A percentile compares a stretch with the other conserved stretches of the same genome.
These are phyloP conservation scores for Medicago truncatula DNA, from an alignment of 306 rosid species.

Conservation along the genomic window MtrunA17r5.0-ANR NC_053042.1:54816001-54816500, in stretches of 20 bases:
- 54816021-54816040: constrained; percentile 79
- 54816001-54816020: constrained; percentile 74
- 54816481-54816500: constrained; percentile 95
- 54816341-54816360: constrained; percentile 94
- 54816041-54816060: constrained; percentile 81
- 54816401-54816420: constrained; percentile 96
- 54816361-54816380: constrained; percentile 97
- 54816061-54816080: constrained; percentile 63
- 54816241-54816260: constrained; percentile 21
- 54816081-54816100: too few species aligned
- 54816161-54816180: too few species aligned
- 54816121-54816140: too few species aligned
- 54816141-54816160: too few species aligned
- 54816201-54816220: too few species aligned
- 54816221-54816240: too few species aligned
- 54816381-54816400: constrained; percentile 91
- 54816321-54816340: constrained; percentile 99
- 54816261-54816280: constrained; percentile 74
- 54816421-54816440: constrained; percentile 94
- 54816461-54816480: constrained; percentile 99
- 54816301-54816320: constrained; percentile 88
- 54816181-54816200: too few species aligned
- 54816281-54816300: constrained; percentile 80
- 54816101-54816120: too few species aligned
- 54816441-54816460: constrained; percentile 95